Base-by-base conservation (phyloP, 345 rosid genomes). In the Arabidopsis thaliana region DNA sequence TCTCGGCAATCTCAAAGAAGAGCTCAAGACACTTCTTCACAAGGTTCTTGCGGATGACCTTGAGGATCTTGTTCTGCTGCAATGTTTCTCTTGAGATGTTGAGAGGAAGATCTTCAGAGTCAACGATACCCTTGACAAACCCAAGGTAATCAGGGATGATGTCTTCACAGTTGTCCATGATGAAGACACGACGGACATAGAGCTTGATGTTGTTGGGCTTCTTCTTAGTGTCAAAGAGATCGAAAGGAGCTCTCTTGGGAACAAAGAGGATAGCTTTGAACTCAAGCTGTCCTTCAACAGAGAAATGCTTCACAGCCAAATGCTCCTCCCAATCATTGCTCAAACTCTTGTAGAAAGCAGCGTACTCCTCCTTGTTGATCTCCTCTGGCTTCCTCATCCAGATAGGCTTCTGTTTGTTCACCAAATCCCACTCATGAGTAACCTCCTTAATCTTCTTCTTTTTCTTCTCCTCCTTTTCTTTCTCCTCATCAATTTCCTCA, bases 351-450 rank as follows among this genome's bases (percentile, higher is more conserved):
- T 93, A 90, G 82, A 93, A 92, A 23, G 96, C 96, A 72, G 96
- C 82, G 71, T 93, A 93, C 25, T 93, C 98, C 57, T 93, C 98
- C 86, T 93, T 93, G 3, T 65, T 79, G 68, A 93, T 93, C 73
- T 93, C 98, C 81, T 93, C 98, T 0, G 98, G 89, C 71, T 93
- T 93, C 87, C 96, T 90, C 98, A 93, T 88, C 98, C 96, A 93
- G 34, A 93, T 88, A 0, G 98, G 98, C n/a, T 93, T 93, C 84
- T 93, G 98, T 83, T 93, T 93, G 89, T 93, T 93, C 36, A 90
- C 85, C 81, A 93, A 76, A 20, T 86, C 83, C 96, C 94, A 91
- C 36, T 91, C 97, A 23, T 89, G 86, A 16, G 94, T 89, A 14
- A 91, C 92, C 71, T 91, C 97, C 88, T 91, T 91, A 57, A 91